Percentiles rank a stretch among this genome's conserved stretches.
phyloP scores from a whole-genome alignment of 805 yeast species.

The Tetrapisispora nanseiensis region DNA sequence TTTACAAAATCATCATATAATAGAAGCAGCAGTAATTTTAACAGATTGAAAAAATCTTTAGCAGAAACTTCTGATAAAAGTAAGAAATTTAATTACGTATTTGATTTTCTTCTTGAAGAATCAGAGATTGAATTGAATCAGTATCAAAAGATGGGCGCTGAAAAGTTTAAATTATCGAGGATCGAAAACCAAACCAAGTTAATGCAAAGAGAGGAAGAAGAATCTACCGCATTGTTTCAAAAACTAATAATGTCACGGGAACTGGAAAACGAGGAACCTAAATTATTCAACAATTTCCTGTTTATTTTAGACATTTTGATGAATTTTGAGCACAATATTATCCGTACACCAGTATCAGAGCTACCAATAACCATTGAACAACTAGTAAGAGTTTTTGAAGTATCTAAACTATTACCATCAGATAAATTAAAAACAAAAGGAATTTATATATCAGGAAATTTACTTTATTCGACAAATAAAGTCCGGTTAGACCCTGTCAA shows the following conservation, averaged over 20 bases:
- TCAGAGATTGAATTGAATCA: slow-evolving; percentile 17
- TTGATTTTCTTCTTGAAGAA: slow-evolving; percentile 18
- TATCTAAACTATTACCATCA: slow-evolving; percentile 32
- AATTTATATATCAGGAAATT: slow-evolving; percentile 33
- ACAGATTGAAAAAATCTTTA: slow-evolving; percentile 7
- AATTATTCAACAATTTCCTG: slow-evolving; percentile 8
- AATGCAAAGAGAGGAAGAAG: background rate
- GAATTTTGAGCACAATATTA: slow-evolving; percentile 10
- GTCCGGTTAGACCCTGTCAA: slow-evolving; percentile 41
- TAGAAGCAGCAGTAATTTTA: slow-evolving; percentile 16
- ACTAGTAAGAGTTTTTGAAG: slow-evolving; percentile 31
- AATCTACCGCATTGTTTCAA: background rate
- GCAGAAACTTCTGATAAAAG: slow-evolving; percentile 2
- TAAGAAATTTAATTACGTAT: slow-evolving; percentile 8
- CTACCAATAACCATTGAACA: slow-evolving; percentile 24
- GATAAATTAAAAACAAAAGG: slow-evolving; percentile 29
- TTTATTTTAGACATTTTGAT: slow-evolving; percentile 14
- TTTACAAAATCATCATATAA: slow-evolving; percentile 17
- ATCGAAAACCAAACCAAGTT: background rate
- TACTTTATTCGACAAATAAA: slow-evolving; percentile 35
- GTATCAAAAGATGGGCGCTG: slow-evolving; percentile 9
- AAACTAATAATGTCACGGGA: background rate
- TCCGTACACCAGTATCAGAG: slow-evolving; percentile 2
- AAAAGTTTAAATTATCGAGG: slow-evolving; percentile 1
- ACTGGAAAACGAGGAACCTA: background rate